Base-by-base conservation (phyloP, 371 early-diverging fungal species). In the Rhizopus microsporus region DNA sequence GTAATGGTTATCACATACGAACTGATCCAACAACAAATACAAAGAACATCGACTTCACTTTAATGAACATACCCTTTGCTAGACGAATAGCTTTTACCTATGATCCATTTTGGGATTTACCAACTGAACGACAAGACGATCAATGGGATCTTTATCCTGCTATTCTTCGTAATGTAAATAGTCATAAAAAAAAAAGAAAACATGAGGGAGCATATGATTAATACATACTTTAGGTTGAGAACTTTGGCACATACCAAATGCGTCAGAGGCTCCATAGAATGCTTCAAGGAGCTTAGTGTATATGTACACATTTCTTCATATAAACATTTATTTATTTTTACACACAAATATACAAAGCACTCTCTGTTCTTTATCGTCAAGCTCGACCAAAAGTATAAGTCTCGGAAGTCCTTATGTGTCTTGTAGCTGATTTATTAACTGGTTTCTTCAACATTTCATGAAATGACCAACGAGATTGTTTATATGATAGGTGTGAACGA, bases 171-270 rank as follows among this genome's bases (percentile, higher is more conserved):
- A 72, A 62, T 34, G 78, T 72, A 71, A 67, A 67, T 45, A 39
- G 17, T 39, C 38, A 38, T 16, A 43, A 29, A 30, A 54, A 49
- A 33, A 49, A 10, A 8, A 35, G 34, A 32, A 44, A 43, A 5
- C 7, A 15, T 7, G 16, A 12, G 7, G 16, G 12, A 53, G 39
- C 37, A 4, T 50, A 7, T 10, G 47, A 23, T 38, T 44, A 38
- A 50, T 44, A 33, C 39, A 33, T 35, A 46, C 12, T 42, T 2
- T 56, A 78, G 78, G 75, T 78, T 44, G 65, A 70, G 48, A 78
- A 78, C 39, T 72, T 65, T 60, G 78, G 78, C 3, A 68, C 71
- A 13, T 70, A 78, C 23, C 66, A 78, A 63, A 78, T 78, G 78
- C 63, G 75, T 16, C 69, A 71, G 47, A 63, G 65, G 43, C 63